These are phyloP conservation scores for Crassisporium funariophilum DNA, from an alignment of 768 basidiomycete species.

Conservation along the genomic window DNA sequence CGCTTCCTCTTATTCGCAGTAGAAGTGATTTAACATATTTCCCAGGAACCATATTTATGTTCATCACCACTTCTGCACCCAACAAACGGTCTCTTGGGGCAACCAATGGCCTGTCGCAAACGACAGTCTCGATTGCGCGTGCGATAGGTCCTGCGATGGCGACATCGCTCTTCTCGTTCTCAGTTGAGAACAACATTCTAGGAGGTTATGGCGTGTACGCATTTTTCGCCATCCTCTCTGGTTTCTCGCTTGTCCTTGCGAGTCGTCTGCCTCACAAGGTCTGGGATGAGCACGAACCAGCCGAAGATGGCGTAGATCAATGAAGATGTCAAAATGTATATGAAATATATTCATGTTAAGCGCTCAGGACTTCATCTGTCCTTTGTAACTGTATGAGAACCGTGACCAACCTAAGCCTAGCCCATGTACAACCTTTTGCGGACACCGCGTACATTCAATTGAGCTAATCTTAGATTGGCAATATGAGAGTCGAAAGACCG, in stretches of 20 bases:
- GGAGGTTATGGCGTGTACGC: constrained; percentile 50
- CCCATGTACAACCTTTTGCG: no score
- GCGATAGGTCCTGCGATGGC: constrained; percentile 51
- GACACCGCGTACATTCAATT: no score
- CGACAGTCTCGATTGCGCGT: constrained; percentile 43
- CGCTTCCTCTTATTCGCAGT: not conserved
- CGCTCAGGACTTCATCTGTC: no score
- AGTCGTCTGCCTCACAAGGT: constrained; percentile 37
- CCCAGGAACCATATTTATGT: constrained; percentile 52
- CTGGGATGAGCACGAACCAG: constrained; percentile 24
- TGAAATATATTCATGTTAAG: not conserved
- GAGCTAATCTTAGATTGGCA: no score
- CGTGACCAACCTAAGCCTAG: no score
- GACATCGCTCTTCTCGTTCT: constrained; percentile 56
- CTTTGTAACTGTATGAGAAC: no score
- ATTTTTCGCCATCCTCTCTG: constrained; percentile 34
- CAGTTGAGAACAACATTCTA: constrained; percentile 47
- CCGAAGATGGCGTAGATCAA: not conserved
- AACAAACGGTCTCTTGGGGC: constrained; percentile 52
- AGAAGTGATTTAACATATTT: not conserved
- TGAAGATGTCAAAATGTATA: not conserved
- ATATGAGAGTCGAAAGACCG: no score
- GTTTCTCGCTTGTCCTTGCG: constrained; percentile 33
- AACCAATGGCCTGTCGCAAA: constrained; percentile 52
- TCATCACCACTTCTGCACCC: constrained; percentile 50